These are phyloP conservation scores for Sechiopsis laciniata DNA, from an alignment of 306 rosid genomes.

Conservation along the genomic window DNA sequence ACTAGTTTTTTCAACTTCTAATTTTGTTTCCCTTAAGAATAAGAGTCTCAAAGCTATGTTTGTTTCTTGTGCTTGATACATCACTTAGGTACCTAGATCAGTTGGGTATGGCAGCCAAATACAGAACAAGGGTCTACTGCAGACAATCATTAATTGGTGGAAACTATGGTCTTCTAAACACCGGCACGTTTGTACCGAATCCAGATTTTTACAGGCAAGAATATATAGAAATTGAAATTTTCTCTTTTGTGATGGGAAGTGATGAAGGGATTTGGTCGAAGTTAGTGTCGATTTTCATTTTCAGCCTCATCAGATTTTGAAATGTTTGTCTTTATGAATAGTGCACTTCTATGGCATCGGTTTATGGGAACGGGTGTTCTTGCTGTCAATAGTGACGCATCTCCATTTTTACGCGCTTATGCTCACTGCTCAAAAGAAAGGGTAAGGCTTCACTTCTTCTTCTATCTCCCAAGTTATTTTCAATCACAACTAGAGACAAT, in stretches of 20 bases:
- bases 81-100: constrained; percentile 85
- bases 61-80: constrained; percentile 1
- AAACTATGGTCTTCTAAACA: constrained; percentile 79
- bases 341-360: constrained; percentile 90
- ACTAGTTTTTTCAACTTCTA: constrained; percentile 22
- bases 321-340: constrained; percentile 29
- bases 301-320: background rate
- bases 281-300: background rate
- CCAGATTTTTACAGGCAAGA: constrained; percentile 92
- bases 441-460: constrained; percentile 41
- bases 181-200: constrained; percentile 63
- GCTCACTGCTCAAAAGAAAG: constrained; percentile 86
- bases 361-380: constrained; percentile 86
- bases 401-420: constrained; percentile 63
- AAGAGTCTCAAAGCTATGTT: background rate
- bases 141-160: constrained; percentile 91
- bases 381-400: constrained; percentile 34
- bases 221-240: constrained; percentile 12
- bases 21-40: background rate
- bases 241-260: background rate
- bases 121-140: constrained; percentile 74
- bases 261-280: background rate
- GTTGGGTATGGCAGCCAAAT: constrained; percentile 81
- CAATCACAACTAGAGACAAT: background rate
- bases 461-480: background rate